Conservation (phyloP, 139 green algal genomes). For the Asterochloris erici region DNA sequence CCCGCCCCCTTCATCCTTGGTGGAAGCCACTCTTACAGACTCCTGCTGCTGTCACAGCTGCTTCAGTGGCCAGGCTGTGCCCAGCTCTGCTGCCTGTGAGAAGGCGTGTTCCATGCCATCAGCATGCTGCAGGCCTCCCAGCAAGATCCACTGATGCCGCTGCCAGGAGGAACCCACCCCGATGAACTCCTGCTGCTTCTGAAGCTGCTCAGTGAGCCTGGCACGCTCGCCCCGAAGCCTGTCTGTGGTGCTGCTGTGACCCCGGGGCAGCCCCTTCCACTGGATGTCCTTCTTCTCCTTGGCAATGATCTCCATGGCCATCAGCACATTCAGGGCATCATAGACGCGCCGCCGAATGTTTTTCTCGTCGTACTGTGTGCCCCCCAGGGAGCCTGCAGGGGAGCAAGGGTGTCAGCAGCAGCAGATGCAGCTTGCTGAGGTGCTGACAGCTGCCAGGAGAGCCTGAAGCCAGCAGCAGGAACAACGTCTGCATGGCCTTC, state of each 20-base stretch:
- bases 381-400: constrained; percentile 31
- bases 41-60: neutral
- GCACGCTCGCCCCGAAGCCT: constrained; percentile 34
- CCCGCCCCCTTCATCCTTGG: neutral
- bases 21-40: neutral
- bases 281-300: constrained; percentile 91
- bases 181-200: constrained; percentile 35
- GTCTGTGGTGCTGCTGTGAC: constrained; percentile 18
- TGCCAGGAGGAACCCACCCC: constrained; percentile 17
- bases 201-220: constrained; percentile 16
- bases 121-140: neutral
- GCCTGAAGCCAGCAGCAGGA: no score
- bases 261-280: constrained; percentile 68
- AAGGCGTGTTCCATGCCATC: neutral
- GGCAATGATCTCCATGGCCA: constrained; percentile 89
- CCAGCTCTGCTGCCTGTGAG: neutral
- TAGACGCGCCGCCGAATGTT: constrained; percentile 95
- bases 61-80: neutral
- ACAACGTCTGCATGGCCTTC: no score
- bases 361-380: constrained; percentile 77
- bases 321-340: constrained; percentile 97
- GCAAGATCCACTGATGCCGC: neutral
- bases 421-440: neutral
- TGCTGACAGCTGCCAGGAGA: no score
- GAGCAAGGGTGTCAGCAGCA: neutral